phyloP scores from a whole-genome alignment of 352 stramenopile genomes.

The Phytophthora vignae region DNA sequence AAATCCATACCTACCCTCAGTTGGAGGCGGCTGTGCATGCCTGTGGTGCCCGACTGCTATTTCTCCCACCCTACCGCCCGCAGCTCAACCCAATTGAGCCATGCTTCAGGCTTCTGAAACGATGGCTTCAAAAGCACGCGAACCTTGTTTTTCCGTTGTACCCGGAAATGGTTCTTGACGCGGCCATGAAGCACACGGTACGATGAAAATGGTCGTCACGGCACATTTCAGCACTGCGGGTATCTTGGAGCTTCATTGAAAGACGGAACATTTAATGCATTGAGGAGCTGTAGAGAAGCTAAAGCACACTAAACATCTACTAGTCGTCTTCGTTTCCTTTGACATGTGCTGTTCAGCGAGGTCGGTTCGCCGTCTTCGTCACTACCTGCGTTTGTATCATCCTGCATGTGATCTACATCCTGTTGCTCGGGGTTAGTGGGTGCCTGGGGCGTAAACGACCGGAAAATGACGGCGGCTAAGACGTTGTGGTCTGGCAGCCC shows the following conservation, averaged over 20 bases:
- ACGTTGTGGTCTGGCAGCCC: not conserved
- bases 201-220: not conserved
- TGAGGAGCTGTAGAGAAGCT: not conserved
- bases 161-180: not conserved
- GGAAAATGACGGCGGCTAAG: not conserved
- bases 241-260: not conserved
- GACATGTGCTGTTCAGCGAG: not conserved
- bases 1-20: constrained; percentile 13
- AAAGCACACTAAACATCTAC: not conserved
- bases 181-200: constrained; percentile 9
- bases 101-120: constrained; percentile 8
- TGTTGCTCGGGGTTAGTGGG: not conserved
- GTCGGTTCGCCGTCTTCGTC: not conserved
- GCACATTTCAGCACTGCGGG: constrained; percentile 2
- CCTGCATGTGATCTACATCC: not conserved
- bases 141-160: constrained; percentile 10
- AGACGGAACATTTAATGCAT: constrained; percentile 2
- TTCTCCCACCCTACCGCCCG: constrained; percentile 1
- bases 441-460: not conserved
- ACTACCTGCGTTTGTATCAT: not conserved
- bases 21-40: constrained; percentile 9
- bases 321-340: not conserved
- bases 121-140: constrained; percentile 6
- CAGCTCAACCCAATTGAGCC: constrained; percentile 19
- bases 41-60: constrained; percentile 9